A percentile compares a stretch with the other conserved stretches of the same genome.
phyloP scores from a whole-genome alignment of 345 rosid species.

The Bretschneidera sinensis region DNA sequence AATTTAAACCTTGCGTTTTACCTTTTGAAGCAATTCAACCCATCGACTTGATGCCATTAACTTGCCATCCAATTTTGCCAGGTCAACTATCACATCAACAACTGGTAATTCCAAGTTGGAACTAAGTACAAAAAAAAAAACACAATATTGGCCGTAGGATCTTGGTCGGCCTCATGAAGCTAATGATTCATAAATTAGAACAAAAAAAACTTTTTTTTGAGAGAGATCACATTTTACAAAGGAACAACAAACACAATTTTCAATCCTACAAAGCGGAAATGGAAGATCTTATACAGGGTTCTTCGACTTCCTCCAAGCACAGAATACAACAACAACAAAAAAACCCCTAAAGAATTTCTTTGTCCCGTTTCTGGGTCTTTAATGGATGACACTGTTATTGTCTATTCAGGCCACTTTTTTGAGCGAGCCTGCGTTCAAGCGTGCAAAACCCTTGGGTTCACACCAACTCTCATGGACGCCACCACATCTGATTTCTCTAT shows the following conservation, averaged over 20 bases:
- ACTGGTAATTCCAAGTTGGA: too few relatives aligned
- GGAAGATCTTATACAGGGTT: constrained; percentile 44
- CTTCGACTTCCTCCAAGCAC: constrained; percentile 16
- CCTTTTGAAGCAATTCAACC: too few relatives aligned
- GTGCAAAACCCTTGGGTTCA: constrained; percentile 50
- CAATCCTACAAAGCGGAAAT: constrained; percentile 26
- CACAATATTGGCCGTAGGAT: too few relatives aligned
- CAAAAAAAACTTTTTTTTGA: constrained; percentile 13
- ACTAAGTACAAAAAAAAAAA: too few relatives aligned
- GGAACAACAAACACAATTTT: constrained; percentile 13
- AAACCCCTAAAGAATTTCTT: constrained; percentile 51
- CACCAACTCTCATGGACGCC: constrained; percentile 32
- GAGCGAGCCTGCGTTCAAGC: constrained; percentile 64
- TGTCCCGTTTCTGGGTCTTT: constrained; percentile 70
- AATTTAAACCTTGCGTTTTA: too few relatives aligned
- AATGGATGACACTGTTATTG: constrained; percentile 86
- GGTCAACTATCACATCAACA: too few relatives aligned
- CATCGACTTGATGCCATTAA: too few relatives aligned
- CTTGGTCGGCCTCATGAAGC: constrained; percentile 34
- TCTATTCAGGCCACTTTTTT: constrained; percentile 87
- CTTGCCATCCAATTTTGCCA: too few relatives aligned
- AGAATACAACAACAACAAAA: constrained; percentile 10
- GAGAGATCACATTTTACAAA: neutral
- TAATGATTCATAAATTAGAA: constrained; percentile 26
- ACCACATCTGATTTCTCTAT: constrained; percentile 57